Percentiles rank a stretch among this genome's conserved stretches.
These are phyloP conservation scores for Pythium volutum DNA, from an alignment of 352 stramenopile species.

Conservation along the genomic window DNA sequence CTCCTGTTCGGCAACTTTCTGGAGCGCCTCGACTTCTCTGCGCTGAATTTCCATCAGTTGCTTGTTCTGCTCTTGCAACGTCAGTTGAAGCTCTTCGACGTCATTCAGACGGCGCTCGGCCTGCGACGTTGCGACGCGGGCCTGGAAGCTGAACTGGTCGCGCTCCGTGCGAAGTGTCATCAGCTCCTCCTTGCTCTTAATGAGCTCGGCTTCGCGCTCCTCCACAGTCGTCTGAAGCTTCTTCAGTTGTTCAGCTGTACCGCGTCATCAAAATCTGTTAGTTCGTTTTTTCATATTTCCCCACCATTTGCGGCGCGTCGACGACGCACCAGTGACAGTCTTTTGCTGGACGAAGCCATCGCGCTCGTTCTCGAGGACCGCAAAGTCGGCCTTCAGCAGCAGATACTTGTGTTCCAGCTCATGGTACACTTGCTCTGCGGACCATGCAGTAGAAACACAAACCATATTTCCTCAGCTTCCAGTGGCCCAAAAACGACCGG, in stretches of 20 bases:
- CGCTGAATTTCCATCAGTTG: conserved; percentile 53
- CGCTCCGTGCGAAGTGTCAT: conserved; percentile 43
- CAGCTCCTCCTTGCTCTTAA: conserved; percentile 40
- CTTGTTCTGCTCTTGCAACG: conserved; percentile 51
- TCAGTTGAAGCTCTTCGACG: conserved; percentile 56
- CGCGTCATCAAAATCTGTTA: background rate
- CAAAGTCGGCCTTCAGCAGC: conserved; percentile 55
- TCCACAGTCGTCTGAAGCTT: conserved; percentile 23
- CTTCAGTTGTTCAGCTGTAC: conserved; percentile 29
- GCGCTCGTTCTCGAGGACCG: conserved; percentile 50
- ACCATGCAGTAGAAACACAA: background rate
- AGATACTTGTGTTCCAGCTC: conserved; percentile 77
- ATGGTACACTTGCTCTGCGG: conserved; percentile 71
- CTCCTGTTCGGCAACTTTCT: conserved; percentile 56
- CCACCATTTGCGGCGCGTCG: background rate
- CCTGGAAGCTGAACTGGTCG: conserved; percentile 50
- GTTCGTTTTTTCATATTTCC: background rate
- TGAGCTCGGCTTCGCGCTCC: conserved; percentile 29
- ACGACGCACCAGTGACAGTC: conserved; percentile 39
- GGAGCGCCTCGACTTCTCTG: conserved; percentile 61
- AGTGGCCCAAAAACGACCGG: background rate
- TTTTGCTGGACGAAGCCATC: conserved; percentile 46
- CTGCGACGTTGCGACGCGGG: conserved; percentile 43
- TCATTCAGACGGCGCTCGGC: conserved; percentile 61
- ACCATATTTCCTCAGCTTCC: conserved; percentile 3